These are phyloP conservation scores for Termitomyces sp. DNA, from an alignment of 768 basidiomycete genomes.

Conservation along the genomic window DNA sequence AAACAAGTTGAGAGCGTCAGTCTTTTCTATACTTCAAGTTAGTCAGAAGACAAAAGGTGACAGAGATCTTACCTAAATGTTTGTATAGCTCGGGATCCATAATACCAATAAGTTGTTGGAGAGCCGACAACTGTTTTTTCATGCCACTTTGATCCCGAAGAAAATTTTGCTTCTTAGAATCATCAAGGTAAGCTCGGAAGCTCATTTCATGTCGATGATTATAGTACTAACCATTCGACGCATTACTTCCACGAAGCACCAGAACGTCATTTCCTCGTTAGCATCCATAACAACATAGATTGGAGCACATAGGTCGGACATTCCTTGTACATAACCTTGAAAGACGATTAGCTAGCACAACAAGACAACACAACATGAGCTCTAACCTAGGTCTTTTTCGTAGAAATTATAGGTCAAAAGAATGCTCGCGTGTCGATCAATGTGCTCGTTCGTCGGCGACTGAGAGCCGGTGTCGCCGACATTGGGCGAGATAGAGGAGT, in stretches of 20 bases:
- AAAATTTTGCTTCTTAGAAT: slow-evolving; percentile 83
- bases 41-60: background rate
- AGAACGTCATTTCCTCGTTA: slow-evolving; percentile 89
- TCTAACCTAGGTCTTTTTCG: slow-evolving; percentile 80
- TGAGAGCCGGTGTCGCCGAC: slow-evolving; percentile 77
- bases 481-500: slow-evolving; percentile 73
- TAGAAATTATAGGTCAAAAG: slow-evolving; percentile 90
- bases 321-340: slow-evolving; percentile 93
- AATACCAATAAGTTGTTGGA: slow-evolving; percentile 85
- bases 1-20: slow-evolving; percentile 89
- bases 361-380: slow-evolving; percentile 4
- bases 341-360: slow-evolving; percentile 2
- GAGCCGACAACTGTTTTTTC: slow-evolving; percentile 86
- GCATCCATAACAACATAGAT: slow-evolving; percentile 88
- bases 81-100: slow-evolving; percentile 97
- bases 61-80: slow-evolving; percentile 60
- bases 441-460: slow-evolving; percentile 86
- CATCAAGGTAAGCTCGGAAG: slow-evolving; percentile 5
- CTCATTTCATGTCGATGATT: background rate
- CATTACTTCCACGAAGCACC: slow-evolving; percentile 96
- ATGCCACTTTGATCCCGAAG: slow-evolving; percentile 95
- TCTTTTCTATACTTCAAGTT: slow-evolving; percentile 53
- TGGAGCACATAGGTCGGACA: slow-evolving; percentile 95
- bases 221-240: slow-evolving; percentile 73
- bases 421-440: slow-evolving; percentile 81